Evolutionary conservation across 202 grass and related monocot genomes (phyloP).

Genomic region (Cymbopogon flexuosus): DNA sequence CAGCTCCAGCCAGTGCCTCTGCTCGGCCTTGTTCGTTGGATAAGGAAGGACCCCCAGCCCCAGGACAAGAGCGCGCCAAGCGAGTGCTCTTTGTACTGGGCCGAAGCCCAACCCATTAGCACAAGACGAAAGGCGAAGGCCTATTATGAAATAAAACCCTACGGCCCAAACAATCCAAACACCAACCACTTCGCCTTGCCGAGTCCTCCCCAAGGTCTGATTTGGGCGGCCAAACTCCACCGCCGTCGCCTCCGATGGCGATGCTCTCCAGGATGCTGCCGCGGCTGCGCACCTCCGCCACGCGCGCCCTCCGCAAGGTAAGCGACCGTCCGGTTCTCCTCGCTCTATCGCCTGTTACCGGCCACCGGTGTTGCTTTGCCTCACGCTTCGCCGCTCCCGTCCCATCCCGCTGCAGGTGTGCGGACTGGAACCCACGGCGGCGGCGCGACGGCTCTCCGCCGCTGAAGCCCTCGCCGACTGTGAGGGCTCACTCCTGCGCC

Average conservation of each 20-base stretch:
- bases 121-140: neutral
- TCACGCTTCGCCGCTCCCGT: neutral
- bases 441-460: constrained; percentile 25
- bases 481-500: constrained; percentile 42
- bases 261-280: constrained; percentile 33
- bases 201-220: too few species aligned
- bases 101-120: neutral
- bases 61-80: too few species aligned
- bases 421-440: neutral
- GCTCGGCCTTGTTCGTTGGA: neutral
- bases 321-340: neutral
- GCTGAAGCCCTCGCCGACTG: constrained; percentile 14
- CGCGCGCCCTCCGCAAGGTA: constrained; percentile 35
- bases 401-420: constrained; percentile 22
- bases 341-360: neutral
- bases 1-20: neutral
- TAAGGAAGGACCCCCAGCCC: constrained; percentile 5
- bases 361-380: neutral
- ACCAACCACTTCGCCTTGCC: neutral
- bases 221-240: neutral
- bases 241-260: neutral
- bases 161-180: constrained; percentile 4
- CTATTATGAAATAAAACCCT: neutral
- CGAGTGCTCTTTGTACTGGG: neutral
- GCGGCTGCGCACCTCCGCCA: constrained; percentile 34